These are phyloP conservation scores for Xylariaceae sp. DNA, from an alignment of 2,329 filamentous ascomycete genomes.

Conservation along the genomic window DNA sequence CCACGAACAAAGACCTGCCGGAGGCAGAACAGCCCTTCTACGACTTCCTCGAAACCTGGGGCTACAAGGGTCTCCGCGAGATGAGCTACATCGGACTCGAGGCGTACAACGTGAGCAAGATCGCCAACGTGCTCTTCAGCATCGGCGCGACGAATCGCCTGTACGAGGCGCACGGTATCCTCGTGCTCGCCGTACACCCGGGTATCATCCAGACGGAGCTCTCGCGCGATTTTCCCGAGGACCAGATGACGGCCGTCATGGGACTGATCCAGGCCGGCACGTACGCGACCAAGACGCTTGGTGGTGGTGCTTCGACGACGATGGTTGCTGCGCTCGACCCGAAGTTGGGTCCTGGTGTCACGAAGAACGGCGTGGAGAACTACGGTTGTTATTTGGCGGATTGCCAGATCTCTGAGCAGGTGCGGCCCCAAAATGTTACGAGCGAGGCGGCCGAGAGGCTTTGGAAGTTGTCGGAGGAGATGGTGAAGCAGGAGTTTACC, in stretches of 20 bases:
- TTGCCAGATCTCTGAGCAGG: slow-evolving; percentile 32
- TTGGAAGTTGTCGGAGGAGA: slow-evolving; percentile 34
- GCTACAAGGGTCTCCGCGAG: slow-evolving; percentile 22
- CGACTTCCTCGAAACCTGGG: slow-evolving; percentile 23
- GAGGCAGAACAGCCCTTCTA: slow-evolving; percentile 31
- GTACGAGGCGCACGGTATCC: slow-evolving; percentile 33
- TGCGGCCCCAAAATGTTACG: slow-evolving; percentile 23
- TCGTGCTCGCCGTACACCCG: slow-evolving; percentile 32
- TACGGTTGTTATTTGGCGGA: slow-evolving; percentile 30
- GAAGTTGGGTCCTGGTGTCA: slow-evolving; percentile 21
- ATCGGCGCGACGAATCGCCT: slow-evolving; percentile 27
- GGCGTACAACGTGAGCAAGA: slow-evolving; percentile 34
- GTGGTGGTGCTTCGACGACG: slow-evolving; percentile 27
- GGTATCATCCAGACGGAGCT: slow-evolving; percentile 34
- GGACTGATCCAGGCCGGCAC: background rate
- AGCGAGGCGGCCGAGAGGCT: slow-evolving; percentile 33
- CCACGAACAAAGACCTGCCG: slow-evolving; percentile 32
- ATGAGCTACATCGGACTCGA: slow-evolving; percentile 31
- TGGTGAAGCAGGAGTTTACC: slow-evolving; percentile 34
- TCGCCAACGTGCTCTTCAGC: slow-evolving; percentile 34
- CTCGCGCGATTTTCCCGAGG: slow-evolving; percentile 20
- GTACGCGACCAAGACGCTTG: slow-evolving; percentile 17
- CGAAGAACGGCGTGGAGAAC: slow-evolving; percentile 31
- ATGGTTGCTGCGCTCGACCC: slow-evolving; percentile 34
- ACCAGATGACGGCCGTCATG: slow-evolving; percentile 13